These are phyloP conservation scores for Leccinum obscurum DNA, from an alignment of 768 basidiomycete genomes.

Conservation along the genomic window DNA sequence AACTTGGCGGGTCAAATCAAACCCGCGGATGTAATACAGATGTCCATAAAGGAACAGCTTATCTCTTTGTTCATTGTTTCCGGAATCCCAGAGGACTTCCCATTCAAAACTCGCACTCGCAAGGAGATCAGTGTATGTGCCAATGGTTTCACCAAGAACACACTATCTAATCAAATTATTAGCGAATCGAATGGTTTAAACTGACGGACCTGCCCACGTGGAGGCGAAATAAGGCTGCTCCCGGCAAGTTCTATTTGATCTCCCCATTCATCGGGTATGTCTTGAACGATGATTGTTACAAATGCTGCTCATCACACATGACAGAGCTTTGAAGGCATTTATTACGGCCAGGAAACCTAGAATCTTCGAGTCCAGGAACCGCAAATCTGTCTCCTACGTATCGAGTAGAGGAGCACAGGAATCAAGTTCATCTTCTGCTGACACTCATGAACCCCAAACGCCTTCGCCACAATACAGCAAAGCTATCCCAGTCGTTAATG, in stretches of 20 bases:
- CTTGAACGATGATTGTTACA: not conserved
- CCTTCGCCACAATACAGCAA: slow-evolving; percentile 61
- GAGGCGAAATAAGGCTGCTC: slow-evolving; percentile 70
- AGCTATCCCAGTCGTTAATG: slow-evolving; percentile 29
- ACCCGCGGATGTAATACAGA: slow-evolving; percentile 71
- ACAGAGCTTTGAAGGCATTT: slow-evolving; percentile 55
- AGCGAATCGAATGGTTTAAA: slow-evolving; percentile 98
- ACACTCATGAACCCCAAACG: slow-evolving; percentile 61
- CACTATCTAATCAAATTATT: slow-evolving; percentile 14
- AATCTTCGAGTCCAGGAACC: slow-evolving; percentile 34
- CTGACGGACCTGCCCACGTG: slow-evolving; percentile 90
- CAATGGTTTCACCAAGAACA: slow-evolving; percentile 2
- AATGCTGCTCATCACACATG: slow-evolving; percentile 4
- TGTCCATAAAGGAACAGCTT: slow-evolving; percentile 86
- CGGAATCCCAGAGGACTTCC: slow-evolving; percentile 82
- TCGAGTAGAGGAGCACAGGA: slow-evolving; percentile 45
- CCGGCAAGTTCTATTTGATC: slow-evolving; percentile 91
- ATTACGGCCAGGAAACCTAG: slow-evolving; percentile 64
- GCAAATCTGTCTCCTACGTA: slow-evolving; percentile 33
- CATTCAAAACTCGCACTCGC: slow-evolving; percentile 90
- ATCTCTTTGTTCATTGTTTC: slow-evolving; percentile 91
- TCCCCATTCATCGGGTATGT: slow-evolving; percentile 88
- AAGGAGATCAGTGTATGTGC: slow-evolving; percentile 94
- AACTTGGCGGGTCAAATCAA: slow-evolving; percentile 72
- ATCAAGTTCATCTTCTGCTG: slow-evolving; percentile 66